A percentile compares a stretch with the other conserved stretches of the same genome.
These are phyloP conservation scores for Hymenoscyphus linearis DNA, from an alignment of 2,329 filamentous ascomycete species.

Conservation along the genomic window DNA sequence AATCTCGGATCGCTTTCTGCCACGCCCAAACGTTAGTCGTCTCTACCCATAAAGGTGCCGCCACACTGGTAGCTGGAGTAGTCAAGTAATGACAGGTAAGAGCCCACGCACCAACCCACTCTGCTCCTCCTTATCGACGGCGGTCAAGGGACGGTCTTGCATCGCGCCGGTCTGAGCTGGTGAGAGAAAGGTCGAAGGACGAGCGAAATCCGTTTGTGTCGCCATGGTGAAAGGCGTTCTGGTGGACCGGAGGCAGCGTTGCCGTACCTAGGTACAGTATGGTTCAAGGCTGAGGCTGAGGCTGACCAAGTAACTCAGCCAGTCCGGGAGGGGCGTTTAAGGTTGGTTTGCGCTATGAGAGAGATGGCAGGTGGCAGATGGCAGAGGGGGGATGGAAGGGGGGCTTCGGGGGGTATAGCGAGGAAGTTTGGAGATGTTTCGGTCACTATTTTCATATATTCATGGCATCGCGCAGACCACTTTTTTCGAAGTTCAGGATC, in stretches of 20 bases:
- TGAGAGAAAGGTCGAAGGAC: slow-evolving; percentile 34
- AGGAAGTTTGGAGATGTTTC: neutral
- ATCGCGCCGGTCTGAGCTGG: slow-evolving; percentile 30
- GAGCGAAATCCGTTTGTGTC: slow-evolving; percentile 25
- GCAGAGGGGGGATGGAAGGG: neutral
- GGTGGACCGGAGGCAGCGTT: slow-evolving; percentile 20
- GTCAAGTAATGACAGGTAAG: slow-evolving; percentile 1
- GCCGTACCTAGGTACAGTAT: too few relatives aligned
- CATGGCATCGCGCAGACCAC: neutral
- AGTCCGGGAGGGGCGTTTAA: neutral
- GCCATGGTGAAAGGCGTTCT: slow-evolving; percentile 18
- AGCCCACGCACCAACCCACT: slow-evolving; percentile 64
- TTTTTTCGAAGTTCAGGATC: neutral
- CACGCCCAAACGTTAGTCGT: slow-evolving; percentile 10
- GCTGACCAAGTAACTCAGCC: neutral
- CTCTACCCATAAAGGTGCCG: neutral
- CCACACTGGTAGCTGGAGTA: neutral
- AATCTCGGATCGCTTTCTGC: slow-evolving; percentile 87
- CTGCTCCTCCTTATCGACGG: slow-evolving; percentile 70
- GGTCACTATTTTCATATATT: neutral
- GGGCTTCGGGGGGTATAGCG: neutral
- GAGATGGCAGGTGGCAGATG: neutral
- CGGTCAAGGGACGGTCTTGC: slow-evolving; percentile 43
- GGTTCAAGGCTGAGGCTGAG: neutral
- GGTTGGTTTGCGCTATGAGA: neutral